phyloP scores from a whole-genome alignment of 2,329 filamentous ascomycete species.

The Dryadomyces sulphureus region DNA sequence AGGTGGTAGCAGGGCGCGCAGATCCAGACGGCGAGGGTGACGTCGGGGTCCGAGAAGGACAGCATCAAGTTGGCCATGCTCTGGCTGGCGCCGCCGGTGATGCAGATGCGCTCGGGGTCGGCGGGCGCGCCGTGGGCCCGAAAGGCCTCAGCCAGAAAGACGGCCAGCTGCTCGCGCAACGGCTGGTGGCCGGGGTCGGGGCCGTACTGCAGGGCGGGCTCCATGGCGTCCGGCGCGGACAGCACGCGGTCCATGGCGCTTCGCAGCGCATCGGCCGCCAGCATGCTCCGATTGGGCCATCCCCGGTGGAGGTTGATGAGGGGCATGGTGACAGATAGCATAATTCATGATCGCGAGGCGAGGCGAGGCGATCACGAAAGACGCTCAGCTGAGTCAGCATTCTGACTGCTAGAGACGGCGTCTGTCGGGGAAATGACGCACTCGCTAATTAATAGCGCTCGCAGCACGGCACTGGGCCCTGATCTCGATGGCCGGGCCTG shows the following conservation, averaged over 20 bases:
- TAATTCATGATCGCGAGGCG: too few relatives aligned
- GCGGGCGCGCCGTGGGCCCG: conserved; percentile 9
- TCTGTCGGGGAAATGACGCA: neutral
- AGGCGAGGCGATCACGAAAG: neutral
- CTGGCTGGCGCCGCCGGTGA: conserved; percentile 77
- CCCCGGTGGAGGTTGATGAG: conserved; percentile 52
- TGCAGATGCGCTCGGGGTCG: conserved; percentile 50
- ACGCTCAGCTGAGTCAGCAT: too few relatives aligned
- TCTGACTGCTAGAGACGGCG: too few relatives aligned
- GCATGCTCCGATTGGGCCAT: conserved; percentile 48
- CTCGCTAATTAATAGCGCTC: too few relatives aligned
- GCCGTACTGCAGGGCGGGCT: conserved; percentile 61
- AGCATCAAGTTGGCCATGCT: conserved; percentile 63
- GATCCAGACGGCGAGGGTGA: conserved; percentile 66
- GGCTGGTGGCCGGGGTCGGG: conserved; percentile 60
- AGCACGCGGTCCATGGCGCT: conserved; percentile 47
- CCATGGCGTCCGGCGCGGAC: conserved; percentile 35
- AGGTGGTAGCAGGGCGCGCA: conserved; percentile 73
- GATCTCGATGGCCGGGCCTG: neutral
- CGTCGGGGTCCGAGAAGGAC: conserved; percentile 65
- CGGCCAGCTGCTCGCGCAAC: conserved; percentile 52
- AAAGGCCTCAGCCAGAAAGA: conserved; percentile 57
- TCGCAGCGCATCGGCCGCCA: conserved; percentile 50
- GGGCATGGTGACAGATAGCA: too few relatives aligned
- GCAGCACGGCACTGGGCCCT: too few relatives aligned